Conservation (phyloP, 768 basidiomycete genomes). For the Leucogyrophana mollusca region DNA sequence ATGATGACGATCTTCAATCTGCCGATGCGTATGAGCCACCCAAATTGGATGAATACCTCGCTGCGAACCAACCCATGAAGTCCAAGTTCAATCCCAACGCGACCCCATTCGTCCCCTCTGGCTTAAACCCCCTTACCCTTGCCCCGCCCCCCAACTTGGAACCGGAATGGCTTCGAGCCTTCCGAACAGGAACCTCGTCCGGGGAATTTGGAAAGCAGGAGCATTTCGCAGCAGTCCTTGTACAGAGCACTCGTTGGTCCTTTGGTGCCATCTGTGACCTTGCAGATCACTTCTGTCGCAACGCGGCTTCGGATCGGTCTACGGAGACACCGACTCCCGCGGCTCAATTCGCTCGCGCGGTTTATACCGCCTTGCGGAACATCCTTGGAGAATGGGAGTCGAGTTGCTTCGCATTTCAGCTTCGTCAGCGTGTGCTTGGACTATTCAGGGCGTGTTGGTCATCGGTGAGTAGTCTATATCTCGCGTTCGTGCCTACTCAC, state of each 20-base stretch:
- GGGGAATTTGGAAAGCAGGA: background rate
- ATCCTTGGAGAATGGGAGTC: constrained; percentile 18
- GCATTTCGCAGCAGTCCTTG: background rate
- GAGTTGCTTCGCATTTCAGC: constrained; percentile 22
- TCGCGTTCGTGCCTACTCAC: background rate
- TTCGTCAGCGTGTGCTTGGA: constrained; percentile 21
- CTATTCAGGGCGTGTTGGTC: constrained; percentile 26
- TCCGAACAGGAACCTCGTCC: constrained; percentile 1
- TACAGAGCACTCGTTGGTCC: background rate
- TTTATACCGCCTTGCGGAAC: constrained; percentile 16
- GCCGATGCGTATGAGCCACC: background rate
- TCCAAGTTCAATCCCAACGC: constrained; percentile 5
- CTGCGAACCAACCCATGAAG: background rate
- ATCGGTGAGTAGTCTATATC: constrained; percentile 15
- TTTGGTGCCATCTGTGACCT: constrained; percentile 18
- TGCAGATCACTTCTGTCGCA: constrained; percentile 27
- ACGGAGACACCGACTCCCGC: constrained; percentile 7
- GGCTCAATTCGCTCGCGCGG: constrained; percentile 22
- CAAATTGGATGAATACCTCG: background rate
- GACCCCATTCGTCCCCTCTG: constrained; percentile 8
- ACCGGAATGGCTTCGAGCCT: background rate
- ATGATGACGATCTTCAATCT: constrained; percentile 6
- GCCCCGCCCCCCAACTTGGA: background rate
- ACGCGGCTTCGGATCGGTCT: constrained; percentile 10
- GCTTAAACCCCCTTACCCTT: background rate